Conservation (phyloP, 2,329 filamentous ascomycete genomes). For the Proliferodiscus dingleyae region DNA sequence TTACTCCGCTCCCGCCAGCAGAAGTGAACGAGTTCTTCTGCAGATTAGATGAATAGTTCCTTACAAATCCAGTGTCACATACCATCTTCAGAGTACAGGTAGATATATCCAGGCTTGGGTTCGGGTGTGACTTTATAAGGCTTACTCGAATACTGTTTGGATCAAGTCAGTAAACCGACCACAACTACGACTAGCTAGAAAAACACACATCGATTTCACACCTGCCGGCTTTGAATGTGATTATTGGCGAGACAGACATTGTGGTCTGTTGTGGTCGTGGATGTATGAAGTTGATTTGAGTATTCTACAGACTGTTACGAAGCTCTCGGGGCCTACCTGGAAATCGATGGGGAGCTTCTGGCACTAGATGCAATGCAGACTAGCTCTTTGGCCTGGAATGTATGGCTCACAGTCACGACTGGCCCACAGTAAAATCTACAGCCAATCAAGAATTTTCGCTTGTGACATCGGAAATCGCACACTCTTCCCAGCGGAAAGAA, state of each 20-base stretch:
- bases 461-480: not conserved
- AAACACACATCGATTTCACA: slow-evolving; percentile 76
- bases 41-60: slow-evolving; percentile 3
- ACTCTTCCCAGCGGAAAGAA: not conserved
- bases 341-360: slow-evolving; percentile 1
- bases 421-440: not conserved
- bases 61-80: slow-evolving; percentile 22
- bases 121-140: slow-evolving; percentile 70
- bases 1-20: slow-evolving; percentile 86
- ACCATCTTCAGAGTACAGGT: slow-evolving; percentile 90
- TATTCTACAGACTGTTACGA: slow-evolving; percentile 5
- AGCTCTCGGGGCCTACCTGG: slow-evolving; percentile 10
- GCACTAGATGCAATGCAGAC: slow-evolving; percentile 1
- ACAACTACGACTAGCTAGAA: slow-evolving; percentile 14
- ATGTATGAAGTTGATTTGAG: slow-evolving; percentile 8
- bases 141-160: slow-evolving; percentile 45
- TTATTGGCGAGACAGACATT: slow-evolving; percentile 82
- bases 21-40: slow-evolving; percentile 81
- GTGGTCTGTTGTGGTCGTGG: slow-evolving; percentile 23
- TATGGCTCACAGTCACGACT: not conserved
- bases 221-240: slow-evolving; percentile 93
- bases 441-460: slow-evolving; percentile 1
- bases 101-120: slow-evolving; percentile 77
- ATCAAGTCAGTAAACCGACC: slow-evolving; percentile 9
- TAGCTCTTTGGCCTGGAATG: not conserved